Evolutionary conservation across 2,329 filamentous ascomycete species (phyloP), one percentile per base, ranked within the genome.

Genomic region (Diaporthe humulicola): DNA sequence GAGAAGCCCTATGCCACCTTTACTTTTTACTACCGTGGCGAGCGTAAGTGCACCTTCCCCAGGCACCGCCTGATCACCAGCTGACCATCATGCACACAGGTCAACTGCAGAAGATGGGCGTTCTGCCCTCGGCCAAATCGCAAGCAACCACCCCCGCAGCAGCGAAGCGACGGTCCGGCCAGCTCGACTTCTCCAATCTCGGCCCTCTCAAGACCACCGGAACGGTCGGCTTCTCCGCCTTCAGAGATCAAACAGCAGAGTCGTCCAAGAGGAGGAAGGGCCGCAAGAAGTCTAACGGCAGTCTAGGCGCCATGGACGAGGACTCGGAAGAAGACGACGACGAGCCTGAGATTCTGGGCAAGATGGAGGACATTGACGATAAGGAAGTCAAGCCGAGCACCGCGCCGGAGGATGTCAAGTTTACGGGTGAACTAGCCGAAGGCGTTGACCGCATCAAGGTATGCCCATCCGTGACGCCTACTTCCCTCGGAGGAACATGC

Each of bases 1-100:
- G 96, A 98, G 77, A 97, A 96, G 84, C 97, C 97, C 4, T 99
- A 98, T 85, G 97, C 97, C 5, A 93, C 94, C 12, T 99, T 99
- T 83, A 98, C 97, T 38, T 99, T 99, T 84, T 95, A 98, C 85
- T 99, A 99, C 83, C 92, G 97, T 76, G 97, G 97, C 83, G 94
- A 98, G 82, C 93, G 96, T 97, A 88, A 88, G 95, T 91, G 54
- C 58, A 64, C 28, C 4, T 17, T n/a, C 25, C n/a, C 52, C 14
- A 69, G 9, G 50, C 73, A 1, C 4, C 25, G 17, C 25, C 71
- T 6, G 14, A 57, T 14, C 58, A 48, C 42, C 54, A 73, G 78
- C 79, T 82, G 77, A 80, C 73, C 15, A 15, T 17, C 33, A 67
- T 40, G 74, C 7, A 22, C 70, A 36, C 78, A 98, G 95, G 95